A percentile compares a stretch with the other conserved stretches of the same genome.
Evolutionary conservation across 768 basidiomycete species (phyloP).

Genomic region (Calocera cornea): DNA sequence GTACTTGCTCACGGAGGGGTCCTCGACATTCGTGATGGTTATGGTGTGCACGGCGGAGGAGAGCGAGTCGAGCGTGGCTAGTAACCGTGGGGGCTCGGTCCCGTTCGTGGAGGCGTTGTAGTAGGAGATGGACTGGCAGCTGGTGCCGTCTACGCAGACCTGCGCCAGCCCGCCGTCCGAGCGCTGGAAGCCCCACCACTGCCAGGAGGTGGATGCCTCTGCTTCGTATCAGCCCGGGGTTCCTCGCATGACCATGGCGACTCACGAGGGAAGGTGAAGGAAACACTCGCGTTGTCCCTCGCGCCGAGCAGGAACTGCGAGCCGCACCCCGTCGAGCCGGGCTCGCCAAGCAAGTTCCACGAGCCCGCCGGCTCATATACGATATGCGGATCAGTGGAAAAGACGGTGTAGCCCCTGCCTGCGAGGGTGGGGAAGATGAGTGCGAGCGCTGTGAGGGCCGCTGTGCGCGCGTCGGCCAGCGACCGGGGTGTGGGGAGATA

Average conservation of each 20-base stretch:
- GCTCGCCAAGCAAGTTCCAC: background rate
- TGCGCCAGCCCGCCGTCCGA: slow-evolving; percentile 5
- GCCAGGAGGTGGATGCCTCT: background rate
- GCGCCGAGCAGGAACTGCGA: background rate
- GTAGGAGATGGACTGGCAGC: background rate
- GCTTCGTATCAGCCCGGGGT: background rate
- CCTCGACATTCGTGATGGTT: slow-evolving; percentile 5
- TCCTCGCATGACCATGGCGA: background rate
- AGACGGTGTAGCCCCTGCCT: background rate
- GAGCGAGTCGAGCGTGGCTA: background rate
- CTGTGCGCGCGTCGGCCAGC: background rate
- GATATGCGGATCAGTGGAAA: background rate
- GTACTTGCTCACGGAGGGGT: background rate
- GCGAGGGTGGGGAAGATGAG: background rate
- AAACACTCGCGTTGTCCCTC: background rate
- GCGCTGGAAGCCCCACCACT: slow-evolving; percentile 6
- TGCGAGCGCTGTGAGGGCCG: background rate
- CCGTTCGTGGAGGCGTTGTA: slow-evolving; percentile 5
- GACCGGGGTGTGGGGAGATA: background rate
- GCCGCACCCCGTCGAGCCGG: background rate
- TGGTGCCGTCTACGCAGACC: background rate
- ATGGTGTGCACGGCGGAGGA: background rate
- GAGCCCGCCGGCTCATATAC: background rate
- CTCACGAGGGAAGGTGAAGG: slow-evolving; percentile 6
- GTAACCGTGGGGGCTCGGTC: background rate